Conservation (phyloP, 805 yeast species). For the Nakazawaea populi region DNA sequence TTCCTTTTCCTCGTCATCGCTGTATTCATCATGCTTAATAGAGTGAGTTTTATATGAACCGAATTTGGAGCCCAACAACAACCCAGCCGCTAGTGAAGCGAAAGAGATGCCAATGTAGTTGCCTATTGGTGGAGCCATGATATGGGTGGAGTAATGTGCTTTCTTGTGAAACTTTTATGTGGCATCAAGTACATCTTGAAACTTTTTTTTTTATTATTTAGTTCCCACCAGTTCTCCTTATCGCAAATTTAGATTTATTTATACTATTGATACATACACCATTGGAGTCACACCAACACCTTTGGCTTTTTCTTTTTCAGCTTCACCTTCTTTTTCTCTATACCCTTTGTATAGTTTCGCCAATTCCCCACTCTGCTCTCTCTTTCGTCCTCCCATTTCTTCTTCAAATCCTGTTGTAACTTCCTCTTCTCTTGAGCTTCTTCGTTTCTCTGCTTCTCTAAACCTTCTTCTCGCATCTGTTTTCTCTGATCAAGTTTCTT, state of each 20-base stretch:
- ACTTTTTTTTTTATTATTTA: neutral
- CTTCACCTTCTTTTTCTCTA: slow-evolving; percentile 41
- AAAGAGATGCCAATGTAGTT: neutral
- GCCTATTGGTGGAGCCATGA: too few species aligned
- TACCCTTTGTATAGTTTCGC: slow-evolving; percentile 42
- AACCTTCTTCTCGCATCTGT: slow-evolving; percentile 34
- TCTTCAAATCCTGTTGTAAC: slow-evolving; percentile 30
- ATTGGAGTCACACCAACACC: slow-evolving; percentile 30
- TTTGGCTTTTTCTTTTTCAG: slow-evolving; percentile 24
- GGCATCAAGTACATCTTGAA: neutral
- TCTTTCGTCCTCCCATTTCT: slow-evolving; percentile 56
- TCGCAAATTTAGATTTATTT: neutral
- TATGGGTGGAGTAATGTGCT: too few species aligned
- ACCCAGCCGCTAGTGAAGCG: neutral
- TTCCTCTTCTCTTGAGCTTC: slow-evolving; percentile 25
- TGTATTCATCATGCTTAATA: slow-evolving; percentile 18
- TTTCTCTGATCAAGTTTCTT: slow-evolving; percentile 35
- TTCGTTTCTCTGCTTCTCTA: slow-evolving; percentile 27
- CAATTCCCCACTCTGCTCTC: slow-evolving; percentile 55
- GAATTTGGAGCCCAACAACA: neutral
- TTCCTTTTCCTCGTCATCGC: slow-evolving; percentile 20
- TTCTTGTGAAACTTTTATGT: neutral
- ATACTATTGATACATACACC: neutral
- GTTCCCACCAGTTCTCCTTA: too few species aligned
- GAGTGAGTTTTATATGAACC: neutral